Conservation (phyloP, 1,284 basidiomycete species). For the Amylostereum areolatum region DNA sequence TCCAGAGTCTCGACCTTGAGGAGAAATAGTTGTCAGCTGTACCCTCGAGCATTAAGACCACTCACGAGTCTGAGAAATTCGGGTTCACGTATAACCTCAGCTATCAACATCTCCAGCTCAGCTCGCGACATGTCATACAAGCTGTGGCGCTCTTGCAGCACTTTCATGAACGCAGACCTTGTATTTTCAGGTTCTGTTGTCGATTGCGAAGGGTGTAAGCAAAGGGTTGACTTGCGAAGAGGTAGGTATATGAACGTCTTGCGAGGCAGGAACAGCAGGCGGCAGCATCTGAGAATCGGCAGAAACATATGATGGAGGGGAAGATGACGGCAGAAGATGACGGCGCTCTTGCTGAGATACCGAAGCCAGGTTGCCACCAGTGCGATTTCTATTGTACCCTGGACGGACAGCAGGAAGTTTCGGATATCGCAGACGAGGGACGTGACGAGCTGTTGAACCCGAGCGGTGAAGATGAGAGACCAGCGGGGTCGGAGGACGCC, state of each 20-base stretch:
- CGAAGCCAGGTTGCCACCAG: too few relatives aligned
- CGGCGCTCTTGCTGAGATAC: too few relatives aligned
- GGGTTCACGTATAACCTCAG: constrained; percentile 25
- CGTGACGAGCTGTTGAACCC: constrained; percentile 1
- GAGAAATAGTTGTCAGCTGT: background rate
- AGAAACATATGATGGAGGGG: background rate
- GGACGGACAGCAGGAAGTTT: background rate
- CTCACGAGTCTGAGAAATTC: constrained; percentile 25
- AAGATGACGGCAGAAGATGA: background rate
- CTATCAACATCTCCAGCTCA: constrained; percentile 26
- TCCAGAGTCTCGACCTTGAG: constrained; percentile 16
- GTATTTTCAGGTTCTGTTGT: too few relatives aligned
- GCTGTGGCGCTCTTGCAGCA: background rate
- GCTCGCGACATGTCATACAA: constrained; percentile 21
- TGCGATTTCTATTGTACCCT: too few relatives aligned
- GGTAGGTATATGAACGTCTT: too few relatives aligned
- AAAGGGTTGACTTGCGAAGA: too few relatives aligned
- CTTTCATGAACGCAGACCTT: background rate
- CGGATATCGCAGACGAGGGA: background rate
- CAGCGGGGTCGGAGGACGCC: background rate
- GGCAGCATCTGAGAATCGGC: background rate
- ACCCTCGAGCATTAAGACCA: background rate
- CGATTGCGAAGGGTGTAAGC: too few relatives aligned
- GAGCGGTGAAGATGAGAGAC: background rate
- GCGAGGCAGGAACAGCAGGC: background rate